Evolutionary conservation across 2,329 filamentous ascomycete species (phyloP).

Genomic region (Cladophialophora immunda): DNA sequence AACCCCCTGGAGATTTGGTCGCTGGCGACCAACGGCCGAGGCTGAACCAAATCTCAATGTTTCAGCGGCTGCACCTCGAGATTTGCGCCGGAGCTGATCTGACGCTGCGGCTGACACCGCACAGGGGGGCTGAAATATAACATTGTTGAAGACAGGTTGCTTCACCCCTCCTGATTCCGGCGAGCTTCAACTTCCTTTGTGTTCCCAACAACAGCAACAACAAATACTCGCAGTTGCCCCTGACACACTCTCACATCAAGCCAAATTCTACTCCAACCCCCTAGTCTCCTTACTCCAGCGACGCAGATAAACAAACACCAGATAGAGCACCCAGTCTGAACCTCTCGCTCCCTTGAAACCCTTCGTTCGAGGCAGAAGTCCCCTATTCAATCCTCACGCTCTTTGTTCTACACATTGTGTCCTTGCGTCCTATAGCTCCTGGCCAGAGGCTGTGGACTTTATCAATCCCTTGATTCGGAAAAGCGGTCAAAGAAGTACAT

Average conservation of each 20-base stretch:
- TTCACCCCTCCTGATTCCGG: neutral
- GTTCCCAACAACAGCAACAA: neutral
- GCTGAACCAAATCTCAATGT: conserved; percentile 13
- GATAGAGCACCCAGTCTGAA: neutral
- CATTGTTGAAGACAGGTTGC: neutral
- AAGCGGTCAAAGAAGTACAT: neutral
- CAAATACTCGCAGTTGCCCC: neutral
- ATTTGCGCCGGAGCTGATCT: neutral
- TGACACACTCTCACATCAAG: neutral
- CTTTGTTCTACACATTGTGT: neutral
- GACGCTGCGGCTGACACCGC: conserved; percentile 10
- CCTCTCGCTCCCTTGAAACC: neutral
- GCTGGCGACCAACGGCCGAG: conserved; percentile 2
- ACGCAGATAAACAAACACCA: conserved; percentile 1
- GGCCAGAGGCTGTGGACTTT: neutral
- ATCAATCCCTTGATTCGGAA: neutral
- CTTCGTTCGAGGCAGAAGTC: neutral
- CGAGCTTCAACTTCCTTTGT: neutral
- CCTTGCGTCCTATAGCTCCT: neutral
- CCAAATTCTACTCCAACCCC: neutral
- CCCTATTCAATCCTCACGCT: neutral
- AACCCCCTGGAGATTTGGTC: neutral
- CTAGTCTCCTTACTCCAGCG: neutral
- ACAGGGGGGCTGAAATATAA: neutral
- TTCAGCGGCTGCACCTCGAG: neutral